Base-by-base conservation (phyloP, 2,329 filamentous ascomycete genomes). In the Pyrenophora tritici-repentis region DNA sequence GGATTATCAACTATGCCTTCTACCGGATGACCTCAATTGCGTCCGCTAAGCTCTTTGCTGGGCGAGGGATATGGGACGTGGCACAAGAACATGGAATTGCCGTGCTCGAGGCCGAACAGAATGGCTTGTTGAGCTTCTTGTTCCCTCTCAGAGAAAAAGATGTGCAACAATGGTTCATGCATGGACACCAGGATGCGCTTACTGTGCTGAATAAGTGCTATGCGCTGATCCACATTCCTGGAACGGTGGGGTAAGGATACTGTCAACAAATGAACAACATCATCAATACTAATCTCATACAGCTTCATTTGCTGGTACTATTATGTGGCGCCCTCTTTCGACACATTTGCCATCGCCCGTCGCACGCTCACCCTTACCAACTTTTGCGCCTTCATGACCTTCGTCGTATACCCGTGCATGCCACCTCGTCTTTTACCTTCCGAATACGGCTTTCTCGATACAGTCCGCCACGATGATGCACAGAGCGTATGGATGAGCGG, bases 291-390 rank as follows among this genome's bases (percentile, higher is more conserved):
- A 17, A 63, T 53, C 35, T 29, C 17, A 40, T 10, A 35, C 56
- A 84, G 83, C 47, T 86, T 86, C 67, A 81, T 86, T 44, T 83
- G 80, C 36, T 86, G 82, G 79, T 86, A 84, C 69, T 86, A 86
- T 70, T 83, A 82, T 65, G 78, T 80, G 35, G 82, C 83, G 3
- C 79, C 80, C 3, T 79, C 74, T 1, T 76, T 79, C 64, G 63
- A 73, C 24, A 75, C 73, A 16, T 79, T 78, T 55, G 71, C 76
- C 34, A 62, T 70, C 32, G 75, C 71, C 38, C 76, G 76, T 48
- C 75, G 76, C 12, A 78, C 76, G 29, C 73, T 79, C 66, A 78
- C 75, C 5, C 71, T 83, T 17, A 80, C 79, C 52, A 83, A 83
- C 66, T 78, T 83, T 62, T 69, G 79, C 58, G 78, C 80, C 40